Conservation (phyloP, 345 rosid genomes). For the Eucalyptus decipiens region DNA sequence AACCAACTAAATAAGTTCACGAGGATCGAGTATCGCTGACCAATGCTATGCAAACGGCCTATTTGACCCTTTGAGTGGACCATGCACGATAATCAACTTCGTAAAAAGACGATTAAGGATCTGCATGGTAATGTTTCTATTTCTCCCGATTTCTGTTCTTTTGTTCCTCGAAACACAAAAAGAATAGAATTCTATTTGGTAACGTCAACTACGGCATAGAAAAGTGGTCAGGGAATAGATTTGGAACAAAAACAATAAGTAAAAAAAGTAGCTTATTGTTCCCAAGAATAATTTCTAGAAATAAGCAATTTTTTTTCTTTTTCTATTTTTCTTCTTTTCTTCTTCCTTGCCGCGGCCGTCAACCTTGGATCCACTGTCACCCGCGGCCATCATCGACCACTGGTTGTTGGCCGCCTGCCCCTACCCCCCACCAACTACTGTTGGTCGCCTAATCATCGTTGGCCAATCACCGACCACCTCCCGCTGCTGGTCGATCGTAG, state of each 20-base stretch:
- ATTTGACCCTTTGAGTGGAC: neutral
- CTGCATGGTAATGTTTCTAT: fast-evolving
- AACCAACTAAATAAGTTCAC: neutral
- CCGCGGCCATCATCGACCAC: fast-evolving
- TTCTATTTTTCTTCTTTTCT: too few relatives aligned
- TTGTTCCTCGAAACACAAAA: too few relatives aligned
- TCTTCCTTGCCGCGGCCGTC: fast-evolving
- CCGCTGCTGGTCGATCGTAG: fast-evolving
- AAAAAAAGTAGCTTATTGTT: too few relatives aligned
- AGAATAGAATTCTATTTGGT: fast-evolving
- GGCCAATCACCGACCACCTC: too few relatives aligned
- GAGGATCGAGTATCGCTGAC: neutral
- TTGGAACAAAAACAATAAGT: too few relatives aligned
- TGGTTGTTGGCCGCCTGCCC: fast-evolving
- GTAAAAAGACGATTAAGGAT: neutral
- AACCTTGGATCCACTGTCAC: too few relatives aligned
- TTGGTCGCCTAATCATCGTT: fast-evolving
- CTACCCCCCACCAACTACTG: too few relatives aligned
- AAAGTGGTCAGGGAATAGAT: too few relatives aligned
- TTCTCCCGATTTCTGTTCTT: too few relatives aligned
- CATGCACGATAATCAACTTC: neutral
- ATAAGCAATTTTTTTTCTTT: too few relatives aligned
- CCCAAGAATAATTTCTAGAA: too few relatives aligned
- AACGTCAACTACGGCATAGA: too few relatives aligned
- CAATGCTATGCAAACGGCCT: neutral